Conservation (phyloP, 2,329 filamentous ascomycete species). For the Aureobasidium sp. region DNA sequence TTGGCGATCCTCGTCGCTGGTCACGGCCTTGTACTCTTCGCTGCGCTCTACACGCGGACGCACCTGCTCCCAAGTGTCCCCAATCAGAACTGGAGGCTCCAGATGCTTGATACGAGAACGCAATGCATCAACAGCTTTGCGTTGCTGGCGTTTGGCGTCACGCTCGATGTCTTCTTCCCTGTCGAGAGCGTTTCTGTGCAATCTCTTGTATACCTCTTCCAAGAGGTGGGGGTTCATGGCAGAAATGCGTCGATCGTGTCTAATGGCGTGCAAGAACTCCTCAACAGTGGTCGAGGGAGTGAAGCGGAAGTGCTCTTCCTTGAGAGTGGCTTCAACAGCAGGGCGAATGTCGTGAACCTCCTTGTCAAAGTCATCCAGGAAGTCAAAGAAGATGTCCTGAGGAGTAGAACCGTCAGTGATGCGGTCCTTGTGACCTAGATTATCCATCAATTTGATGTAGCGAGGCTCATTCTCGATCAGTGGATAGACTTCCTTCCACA, state of each 20-base stretch:
- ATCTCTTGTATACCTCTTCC: conserved; percentile 73
- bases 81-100: conserved; percentile 69
- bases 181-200: conserved; percentile 24
- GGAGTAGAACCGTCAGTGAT: conserved; percentile 61
- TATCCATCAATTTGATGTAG: conserved; percentile 76
- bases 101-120: conserved; percentile 82
- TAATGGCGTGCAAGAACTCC: conserved; percentile 77
- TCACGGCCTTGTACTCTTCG: conserved; percentile 76
- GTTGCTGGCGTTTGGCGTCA: conserved; percentile 75
- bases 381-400: conserved; percentile 91
- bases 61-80: conserved; percentile 85
- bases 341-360: conserved; percentile 74
- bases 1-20: conserved; percentile 73
- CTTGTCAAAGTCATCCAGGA: conserved; percentile 87
- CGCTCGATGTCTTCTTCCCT: conserved; percentile 69
- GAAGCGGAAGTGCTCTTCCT: conserved; percentile 22
- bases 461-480: conserved; percentile 72
- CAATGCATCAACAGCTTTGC: conserved; percentile 74
- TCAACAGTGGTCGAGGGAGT: conserved; percentile 62
- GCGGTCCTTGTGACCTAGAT: conserved; percentile 39
- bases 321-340: conserved; percentile 60
- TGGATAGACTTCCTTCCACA: conserved; percentile 77
- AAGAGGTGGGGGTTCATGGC: conserved; percentile 79
- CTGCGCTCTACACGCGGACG: conserved; percentile 69
- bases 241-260: conserved; percentile 79